phyloP scores from a whole-genome alignment of 2,329 filamentous ascomycete species.

The Penicillium sp. region DNA sequence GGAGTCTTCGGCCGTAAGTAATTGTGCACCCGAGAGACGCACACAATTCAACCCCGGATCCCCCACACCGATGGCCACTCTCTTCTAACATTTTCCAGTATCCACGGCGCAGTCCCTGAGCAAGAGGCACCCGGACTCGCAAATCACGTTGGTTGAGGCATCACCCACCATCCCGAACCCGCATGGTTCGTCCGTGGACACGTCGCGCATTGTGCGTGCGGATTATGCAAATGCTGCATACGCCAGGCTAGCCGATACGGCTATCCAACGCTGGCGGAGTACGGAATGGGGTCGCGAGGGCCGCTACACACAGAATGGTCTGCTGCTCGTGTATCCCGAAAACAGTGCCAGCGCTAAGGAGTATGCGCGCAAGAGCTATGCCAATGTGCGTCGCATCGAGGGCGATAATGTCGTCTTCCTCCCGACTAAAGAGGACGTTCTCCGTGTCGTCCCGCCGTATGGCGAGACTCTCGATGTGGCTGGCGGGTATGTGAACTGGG shows the following conservation, averaged over 20 bases:
- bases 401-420: constrained; percentile 36
- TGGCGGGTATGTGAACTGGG: constrained; percentile 48
- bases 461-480: constrained; percentile 34
- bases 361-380: constrained; percentile 41
- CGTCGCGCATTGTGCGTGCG: constrained; percentile 61
- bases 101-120: constrained; percentile 69
- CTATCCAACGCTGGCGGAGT: constrained; percentile 65
- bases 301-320: constrained; percentile 45
- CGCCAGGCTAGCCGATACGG: constrained; percentile 67
- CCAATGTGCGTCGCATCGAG: constrained; percentile 39
- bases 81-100: constrained; percentile 36
- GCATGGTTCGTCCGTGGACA: constrained; percentile 60
- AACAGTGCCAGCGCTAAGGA: constrained; percentile 30
- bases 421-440: constrained; percentile 34
- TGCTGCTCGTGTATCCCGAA: constrained; percentile 40
- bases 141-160: constrained; percentile 59
- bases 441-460: constrained; percentile 36
- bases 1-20: constrained; percentile 46
- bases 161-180: constrained; percentile 56
- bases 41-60: not conserved
- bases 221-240: constrained; percentile 85
- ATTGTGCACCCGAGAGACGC: not conserved
- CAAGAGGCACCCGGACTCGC: constrained; percentile 52
- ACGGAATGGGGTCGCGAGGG: constrained; percentile 45
- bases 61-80: not conserved